Base-by-base conservation (phyloP, 257 asterid species). In the Nyctanthes arbortristis region DNA sequence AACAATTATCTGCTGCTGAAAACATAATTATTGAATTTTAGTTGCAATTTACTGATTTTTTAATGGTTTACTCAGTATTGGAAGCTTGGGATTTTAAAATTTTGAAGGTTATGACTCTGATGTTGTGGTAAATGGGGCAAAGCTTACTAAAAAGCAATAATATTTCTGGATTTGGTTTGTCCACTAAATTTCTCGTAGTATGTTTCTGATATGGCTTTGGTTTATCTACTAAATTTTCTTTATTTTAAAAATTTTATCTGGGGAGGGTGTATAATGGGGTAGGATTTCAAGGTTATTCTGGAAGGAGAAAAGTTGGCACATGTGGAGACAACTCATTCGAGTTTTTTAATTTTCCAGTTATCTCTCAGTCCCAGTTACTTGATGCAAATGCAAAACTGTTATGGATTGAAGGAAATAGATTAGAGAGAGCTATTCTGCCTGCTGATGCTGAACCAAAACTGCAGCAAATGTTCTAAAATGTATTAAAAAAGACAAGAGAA, bases 401-500 rank as follows among this genome's bases (percentile, higher is more conserved):
- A 28, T n/a, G n/a, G n/a, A n/a, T n/a, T n/a, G n/a, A n/a, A n/a
- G n/a, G n/a, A n/a, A n/a, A n/a, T n/a, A n/a, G n/a, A n/a, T n/a
- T n/a, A n/a, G n/a, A 49, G 39, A 67, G 57, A 9, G 39, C 30
- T 57, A 60, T 16, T 22, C 65, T 57, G n/a, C 54, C 37, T 22
- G 64, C 72, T 18, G 79, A 76, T 22, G 75, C 73, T 22, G 65
- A 69, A 61, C 73, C 74, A 70, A 39, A 35, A 65, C 27, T 25
- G 71, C 57, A 66, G 77, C 75, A 66, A 69, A 71, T 66, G 61
- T 76, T 37, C 60, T 78, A 11, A 79, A 81, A 6, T 81, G 89
- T 87, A 61, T 73, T 28, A 64, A 77, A 31, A 79, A 59, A 14
- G 89, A 82, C 75, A 73, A 77, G 16, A 77, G 89, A 75, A 77